Base-by-base conservation (phyloP, 345 rosid species). In the Gossypium arboreum region DNA sequence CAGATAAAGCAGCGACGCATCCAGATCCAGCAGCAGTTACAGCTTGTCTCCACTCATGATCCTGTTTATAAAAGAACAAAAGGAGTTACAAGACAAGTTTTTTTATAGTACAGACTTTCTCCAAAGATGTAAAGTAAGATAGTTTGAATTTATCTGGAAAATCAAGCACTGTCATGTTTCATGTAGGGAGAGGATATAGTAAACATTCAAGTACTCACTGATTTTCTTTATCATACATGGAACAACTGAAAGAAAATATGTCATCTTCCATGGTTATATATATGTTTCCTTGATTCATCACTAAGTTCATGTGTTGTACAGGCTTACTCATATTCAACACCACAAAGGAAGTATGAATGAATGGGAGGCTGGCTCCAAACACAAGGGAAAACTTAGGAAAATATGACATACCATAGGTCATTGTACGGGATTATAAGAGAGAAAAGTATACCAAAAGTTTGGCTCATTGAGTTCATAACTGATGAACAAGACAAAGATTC, bases 41-140 rank as follows among this genome's bases (percentile, higher is more conserved):
- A 8, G 98, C 98, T 86, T 94, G 98, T 83, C 98, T 90, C 98
- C 98, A 94, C 72, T 94, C 96, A 72, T 87, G 97, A 78, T 94
- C 98, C 98, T 91, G 76, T 65, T 39, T 29, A 73, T 54, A 80
- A 55, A 48, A 20, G 20, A 13, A 39, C 17, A 2, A 68, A 55
- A 48, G 3, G 9, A 71, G 44, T 55, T 43, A 25, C 25, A 39
- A 27, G 17, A 64, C 7, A 47, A 39, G 41, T 55, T n/a, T 12
- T 34, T 58, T 6, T 17, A 61, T 10, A 78, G 20, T 45, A 48
- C 34, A 25, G 34, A 13, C 51, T 59, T 34, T 43, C 29, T 16
- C 44, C 68, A 8, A 48, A 68, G 56, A 51, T 25, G 25, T 9
- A 45, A 52, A 70, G n/a, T 27, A 34, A 13, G 56, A 68, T 68